Base-by-base conservation (phyloP, 164 flowering plant genomes). In the Chimonanthus praecox region DNA sequence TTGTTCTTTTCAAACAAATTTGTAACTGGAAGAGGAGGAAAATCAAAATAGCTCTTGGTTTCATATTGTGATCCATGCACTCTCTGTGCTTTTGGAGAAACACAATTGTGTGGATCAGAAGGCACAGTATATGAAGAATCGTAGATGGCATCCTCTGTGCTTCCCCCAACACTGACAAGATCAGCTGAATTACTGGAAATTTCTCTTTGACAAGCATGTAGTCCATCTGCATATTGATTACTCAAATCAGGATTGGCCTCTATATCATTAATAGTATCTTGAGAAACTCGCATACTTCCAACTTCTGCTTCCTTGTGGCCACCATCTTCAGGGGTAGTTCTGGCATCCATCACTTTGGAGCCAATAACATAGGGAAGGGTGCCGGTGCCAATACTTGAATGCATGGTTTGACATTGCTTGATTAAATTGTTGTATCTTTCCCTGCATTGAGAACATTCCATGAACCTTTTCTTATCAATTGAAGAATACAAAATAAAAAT, bases 321-420 rank as follows among this genome's bases (percentile, higher is more conserved):
- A 67, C 78, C 84, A 69, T 83, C 87, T 80, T 83, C 86, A 69
- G 90, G 83, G 51, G 83, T 71, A 68, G 83, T 84, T 76, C 97
- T 83, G 80, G 84, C 82, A 84, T 92, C 97, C 97, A 92, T 88
- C 77, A 92, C 90, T 80, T 92, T 92, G 69, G 97, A 89, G 9
- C 97, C 97, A 73, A 90, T 95, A 75, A 79, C 86, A 83, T 85
- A 88, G 8, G 97, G 95, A 77, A 90, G 89, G 50, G 88, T 80
- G 69, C 97, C 97, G 75, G 97, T 89, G 71, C 97, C 97, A 48
- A 92, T 77, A 80, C 94, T 90, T 70, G 97, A 84, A 84, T 92
- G 94, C 95, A 90, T 89, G 76, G 66, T 77, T 76, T 86, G 90
- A 76, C 97, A 92, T 75, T 90, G 89, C 84, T 81, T 88, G 51